phyloP scores from a whole-genome alignment of 208 protist species.

The Angomonas ambiguus region DNA sequence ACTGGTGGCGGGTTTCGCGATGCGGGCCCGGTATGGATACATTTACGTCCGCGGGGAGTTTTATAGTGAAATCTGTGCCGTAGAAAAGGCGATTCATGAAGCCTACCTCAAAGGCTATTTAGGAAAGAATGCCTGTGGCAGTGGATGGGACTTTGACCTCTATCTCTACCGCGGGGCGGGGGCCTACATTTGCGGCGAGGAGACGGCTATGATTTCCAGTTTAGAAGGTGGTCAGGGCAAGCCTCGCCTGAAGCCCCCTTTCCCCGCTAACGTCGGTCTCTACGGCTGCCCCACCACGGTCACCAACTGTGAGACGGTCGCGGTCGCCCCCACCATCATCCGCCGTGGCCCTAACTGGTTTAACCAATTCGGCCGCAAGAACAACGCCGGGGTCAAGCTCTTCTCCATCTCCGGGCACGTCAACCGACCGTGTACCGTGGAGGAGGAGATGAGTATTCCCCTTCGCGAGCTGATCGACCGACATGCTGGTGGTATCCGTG shows the following conservation, averaged over 20 bases:
- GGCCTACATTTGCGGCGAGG: conserved; percentile 99
- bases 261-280: conserved; percentile 98
- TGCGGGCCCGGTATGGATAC: conserved; percentile 96
- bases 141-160: conserved; percentile 98
- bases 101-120: conserved; percentile 95
- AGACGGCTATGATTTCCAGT: conserved; percentile 97
- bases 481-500: conserved; percentile 95
- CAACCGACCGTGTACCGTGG: conserved; percentile 97
- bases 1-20: conserved; percentile 96
- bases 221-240: conserved; percentile 97
- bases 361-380: conserved; percentile 93
- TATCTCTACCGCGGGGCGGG: conserved; percentile 97
- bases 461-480: conserved; percentile 96
- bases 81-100: conserved; percentile 96
- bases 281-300: conserved; percentile 99
- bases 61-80: conserved; percentile 91
- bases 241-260: conserved; percentile 98
- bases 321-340: conserved; percentile 95
- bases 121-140: conserved; percentile 96
- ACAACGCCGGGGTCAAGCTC: conserved; percentile 97
- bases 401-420: conserved; percentile 98
- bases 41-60: conserved; percentile 99
- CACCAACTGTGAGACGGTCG: conserved; percentile 98
- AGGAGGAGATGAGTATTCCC: conserved; percentile 99
- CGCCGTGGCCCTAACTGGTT: conserved; percentile 95